These are phyloP conservation scores for Kluyveromyces wickerhamii DNA, from an alignment of 805 yeast genomes.

Conservation along the genomic window DNA sequence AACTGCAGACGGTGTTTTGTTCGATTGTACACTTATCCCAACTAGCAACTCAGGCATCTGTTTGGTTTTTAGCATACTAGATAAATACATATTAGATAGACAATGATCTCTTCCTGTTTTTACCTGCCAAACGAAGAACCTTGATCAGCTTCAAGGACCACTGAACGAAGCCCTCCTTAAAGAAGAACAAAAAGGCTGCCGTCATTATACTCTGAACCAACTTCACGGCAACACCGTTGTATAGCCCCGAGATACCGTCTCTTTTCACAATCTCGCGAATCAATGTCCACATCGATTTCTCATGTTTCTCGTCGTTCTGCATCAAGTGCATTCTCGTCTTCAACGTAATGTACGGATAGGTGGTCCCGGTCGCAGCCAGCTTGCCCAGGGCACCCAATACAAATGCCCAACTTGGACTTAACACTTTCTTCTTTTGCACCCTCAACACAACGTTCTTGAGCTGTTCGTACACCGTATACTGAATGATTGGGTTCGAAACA, in stretches of 20 bases:
- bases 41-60: no score
- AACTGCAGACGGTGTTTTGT: neutral
- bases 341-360: slow-evolving; percentile 88
- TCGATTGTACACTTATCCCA: no score
- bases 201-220: slow-evolving; percentile 76
- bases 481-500: slow-evolving; percentile 83
- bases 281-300: slow-evolving; percentile 36
- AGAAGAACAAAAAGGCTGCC: slow-evolving; percentile 83
- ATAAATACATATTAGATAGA: neutral
- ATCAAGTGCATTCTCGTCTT: slow-evolving; percentile 82
- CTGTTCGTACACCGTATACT: slow-evolving; percentile 88
- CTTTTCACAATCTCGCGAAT: slow-evolving; percentile 50
- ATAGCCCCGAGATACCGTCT: slow-evolving; percentile 73
- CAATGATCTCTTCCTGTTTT: slow-evolving; percentile 2
- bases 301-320: slow-evolving; percentile 9
- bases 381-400: slow-evolving; percentile 85
- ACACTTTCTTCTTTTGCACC: slow-evolving; percentile 34
- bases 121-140: slow-evolving; percentile 19
- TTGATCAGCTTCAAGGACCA: slow-evolving; percentile 49
- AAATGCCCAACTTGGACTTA: slow-evolving; percentile 72
- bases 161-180: slow-evolving; percentile 74
- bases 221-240: slow-evolving; percentile 75
- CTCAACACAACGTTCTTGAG: slow-evolving; percentile 57
- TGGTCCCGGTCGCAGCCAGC: slow-evolving; percentile 76
- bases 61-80: neutral